These are phyloP conservation scores for Epichloe amarillans DNA, from an alignment of 2,329 filamentous ascomycete species.

Conservation along the genomic window DNA sequence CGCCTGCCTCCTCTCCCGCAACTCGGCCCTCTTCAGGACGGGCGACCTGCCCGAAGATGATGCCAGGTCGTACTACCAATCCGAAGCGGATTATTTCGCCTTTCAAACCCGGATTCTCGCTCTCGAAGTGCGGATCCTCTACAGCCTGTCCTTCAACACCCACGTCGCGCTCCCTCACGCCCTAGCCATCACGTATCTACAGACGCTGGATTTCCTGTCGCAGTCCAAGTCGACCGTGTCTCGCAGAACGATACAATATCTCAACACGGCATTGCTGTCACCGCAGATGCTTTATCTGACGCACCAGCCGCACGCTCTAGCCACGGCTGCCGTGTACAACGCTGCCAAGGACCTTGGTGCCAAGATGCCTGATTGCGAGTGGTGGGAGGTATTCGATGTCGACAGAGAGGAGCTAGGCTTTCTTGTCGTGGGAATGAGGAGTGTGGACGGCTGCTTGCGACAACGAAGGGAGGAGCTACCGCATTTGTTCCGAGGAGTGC, in stretches of 20 bases:
- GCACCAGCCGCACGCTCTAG: slow-evolving; percentile 75
- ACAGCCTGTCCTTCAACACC: slow-evolving; percentile 65
- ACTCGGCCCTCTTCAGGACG: slow-evolving; percentile 40
- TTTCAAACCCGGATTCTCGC: slow-evolving; percentile 52
- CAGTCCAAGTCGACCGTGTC: slow-evolving; percentile 39
- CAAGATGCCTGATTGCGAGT: slow-evolving; percentile 70
- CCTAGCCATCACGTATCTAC: slow-evolving; percentile 81
- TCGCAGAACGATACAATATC: slow-evolving; percentile 54
- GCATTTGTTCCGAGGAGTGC: slow-evolving; percentile 33
- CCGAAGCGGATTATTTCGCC: slow-evolving; percentile 57
- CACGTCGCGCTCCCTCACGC: slow-evolving; percentile 78
- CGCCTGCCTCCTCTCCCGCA: slow-evolving; percentile 57
- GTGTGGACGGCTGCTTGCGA: slow-evolving; percentile 56
- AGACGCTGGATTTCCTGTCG: slow-evolving; percentile 62
- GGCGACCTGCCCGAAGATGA: slow-evolving; percentile 22
- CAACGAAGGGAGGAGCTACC: slow-evolving; percentile 44
- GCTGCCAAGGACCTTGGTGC: slow-evolving; percentile 64
- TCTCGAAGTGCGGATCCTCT: slow-evolving; percentile 67
- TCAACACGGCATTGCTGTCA: slow-evolving; percentile 77
- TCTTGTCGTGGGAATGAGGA: slow-evolving; percentile 72
- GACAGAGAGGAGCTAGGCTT: slow-evolving; percentile 92
- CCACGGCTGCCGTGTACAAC: slow-evolving; percentile 83
- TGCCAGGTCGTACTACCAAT: slow-evolving; percentile 50
- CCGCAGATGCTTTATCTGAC: slow-evolving; percentile 86
- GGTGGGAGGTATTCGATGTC: slow-evolving; percentile 98